Evolutionary conservation across 805 yeast species (phyloP).

Genomic region (Metschnikowia lachancei): DNA sequence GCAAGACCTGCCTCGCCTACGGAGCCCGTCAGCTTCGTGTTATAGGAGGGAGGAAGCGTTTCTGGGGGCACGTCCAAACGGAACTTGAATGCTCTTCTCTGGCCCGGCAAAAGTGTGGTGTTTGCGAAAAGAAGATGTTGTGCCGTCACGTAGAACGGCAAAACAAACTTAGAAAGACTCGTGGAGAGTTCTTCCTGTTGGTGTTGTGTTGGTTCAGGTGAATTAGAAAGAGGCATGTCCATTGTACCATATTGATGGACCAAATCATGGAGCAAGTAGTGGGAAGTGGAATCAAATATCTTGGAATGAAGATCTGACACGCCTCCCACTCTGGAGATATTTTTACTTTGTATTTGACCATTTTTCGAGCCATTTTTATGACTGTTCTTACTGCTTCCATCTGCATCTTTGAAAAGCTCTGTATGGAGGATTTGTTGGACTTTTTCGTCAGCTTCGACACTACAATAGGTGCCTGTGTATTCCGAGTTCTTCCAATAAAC

Average conservation of each 20-base stretch:
- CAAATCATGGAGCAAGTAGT: conserved; percentile 36
- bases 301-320: conserved; percentile 30
- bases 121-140: conserved; percentile 40
- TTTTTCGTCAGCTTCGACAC: conserved; percentile 25
- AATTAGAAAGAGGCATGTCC: conserved; percentile 8
- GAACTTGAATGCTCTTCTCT: conserved; percentile 22
- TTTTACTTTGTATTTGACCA: too few relatives aligned
- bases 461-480: conserved; percentile 29
- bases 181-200: conserved; percentile 15
- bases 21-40: conserved; percentile 40
- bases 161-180: conserved; percentile 31
- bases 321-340: conserved; percentile 31
- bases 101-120: conserved; percentile 21
- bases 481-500: conserved; percentile 40
- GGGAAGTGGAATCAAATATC: conserved; percentile 20
- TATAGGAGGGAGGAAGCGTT: conserved; percentile 40
- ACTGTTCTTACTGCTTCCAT: conserved; percentile 9
- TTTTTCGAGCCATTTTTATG: too few relatives aligned
- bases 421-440: conserved; percentile 22
- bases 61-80: conserved; percentile 24
- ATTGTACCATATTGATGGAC: conserved; percentile 30
- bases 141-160: conserved; percentile 41
- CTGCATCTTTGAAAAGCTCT: conserved; percentile 24
- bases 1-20: conserved; percentile 39
- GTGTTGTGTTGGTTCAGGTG: conserved; percentile 3